Percentiles rank a stretch among this genome's conserved stretches.
Evolutionary conservation across 495 filamentous ascomycete species (phyloP).

Genomic region (Hapsidospora chrysogenum): DNA sequence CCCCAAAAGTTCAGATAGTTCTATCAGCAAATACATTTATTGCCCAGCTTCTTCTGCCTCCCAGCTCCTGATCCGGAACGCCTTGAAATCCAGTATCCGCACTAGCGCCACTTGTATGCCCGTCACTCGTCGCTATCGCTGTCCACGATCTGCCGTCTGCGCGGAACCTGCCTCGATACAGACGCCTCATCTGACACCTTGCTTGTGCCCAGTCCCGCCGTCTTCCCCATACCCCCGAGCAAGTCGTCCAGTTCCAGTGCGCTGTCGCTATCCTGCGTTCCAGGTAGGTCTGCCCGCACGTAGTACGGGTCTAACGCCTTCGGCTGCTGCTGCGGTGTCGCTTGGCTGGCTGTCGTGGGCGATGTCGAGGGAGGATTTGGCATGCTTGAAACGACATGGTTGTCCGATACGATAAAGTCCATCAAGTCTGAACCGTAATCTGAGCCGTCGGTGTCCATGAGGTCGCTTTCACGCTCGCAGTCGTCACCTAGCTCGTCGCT

Average conservation of each 20-base stretch:
- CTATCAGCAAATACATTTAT: too few relatives aligned
- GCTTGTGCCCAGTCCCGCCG: too few relatives aligned
- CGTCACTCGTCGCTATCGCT: too few relatives aligned
- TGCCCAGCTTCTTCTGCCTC: too few relatives aligned
- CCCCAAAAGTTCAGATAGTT: too few relatives aligned
- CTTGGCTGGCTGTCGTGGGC: constrained; percentile 9
- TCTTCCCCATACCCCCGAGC: too few relatives aligned
- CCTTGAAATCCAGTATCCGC: too few relatives aligned
- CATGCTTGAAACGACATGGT: constrained; percentile 22
- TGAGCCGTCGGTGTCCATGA: constrained; percentile 25
- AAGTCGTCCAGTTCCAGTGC: neutral
- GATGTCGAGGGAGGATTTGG: constrained; percentile 11
- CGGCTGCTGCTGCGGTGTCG: neutral
- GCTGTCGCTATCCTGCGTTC: constrained; percentile 1
- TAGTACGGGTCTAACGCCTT: neutral
- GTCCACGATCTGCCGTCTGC: too few relatives aligned
- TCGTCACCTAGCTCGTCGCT: constrained; percentile 29
- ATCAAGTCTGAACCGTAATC: constrained; percentile 27
- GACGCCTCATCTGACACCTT: too few relatives aligned
- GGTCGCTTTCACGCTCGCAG: constrained; percentile 28
- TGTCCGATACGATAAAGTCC: constrained; percentile 27
- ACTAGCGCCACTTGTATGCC: too few relatives aligned
- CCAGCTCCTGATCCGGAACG: too few relatives aligned
- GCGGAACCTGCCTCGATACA: too few relatives aligned
- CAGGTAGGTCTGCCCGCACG: neutral